Conservation (phyloP, 345 rosid genomes). For the Aurinia saxatilis region DNA sequence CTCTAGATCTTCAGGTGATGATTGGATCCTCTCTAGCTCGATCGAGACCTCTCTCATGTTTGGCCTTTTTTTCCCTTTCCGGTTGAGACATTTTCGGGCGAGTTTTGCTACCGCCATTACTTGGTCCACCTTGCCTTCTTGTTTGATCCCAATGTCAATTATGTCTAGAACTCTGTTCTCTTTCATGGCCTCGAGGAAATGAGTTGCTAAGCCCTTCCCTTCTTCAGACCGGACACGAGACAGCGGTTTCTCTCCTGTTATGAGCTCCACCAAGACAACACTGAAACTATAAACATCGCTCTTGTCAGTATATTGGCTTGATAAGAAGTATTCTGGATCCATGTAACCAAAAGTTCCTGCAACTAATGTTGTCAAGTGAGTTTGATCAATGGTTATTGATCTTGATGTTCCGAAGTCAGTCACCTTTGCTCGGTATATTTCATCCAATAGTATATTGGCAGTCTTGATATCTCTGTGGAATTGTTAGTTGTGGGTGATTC, state of each 20-base stretch:
- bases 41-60: conserved; percentile 33
- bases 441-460: conserved; percentile 12
- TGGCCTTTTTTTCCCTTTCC: conserved; percentile 32
- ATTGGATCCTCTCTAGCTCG: conserved; percentile 22
- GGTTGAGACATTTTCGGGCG: conserved; percentile 23
- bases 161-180: conserved; percentile 15
- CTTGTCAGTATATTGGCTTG: conserved; percentile 28
- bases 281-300: conserved; percentile 51
- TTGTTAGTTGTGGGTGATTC: no score
- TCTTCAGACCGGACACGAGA: conserved; percentile 23
- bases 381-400: conserved; percentile 12
- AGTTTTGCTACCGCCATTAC: conserved; percentile 25
- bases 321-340: conserved; percentile 34
- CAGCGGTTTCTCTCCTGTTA: conserved; percentile 29
- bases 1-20: background rate
- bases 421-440: conserved; percentile 9
- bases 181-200: conserved; percentile 27
- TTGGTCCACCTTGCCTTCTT: background rate
- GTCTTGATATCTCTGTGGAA: conserved; percentile 25
- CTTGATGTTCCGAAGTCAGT: conserved; percentile 28
- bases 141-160: conserved; percentile 16
- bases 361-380: conserved; percentile 20
- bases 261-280: conserved; percentile 37
- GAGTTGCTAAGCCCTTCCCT: conserved; percentile 23
- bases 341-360: conserved; percentile 38